Percentiles rank a stretch among this genome's conserved stretches.
Evolutionary conservation across 2,329 filamentous ascomycete genomes (phyloP).

Genomic region (Ophiostoma populinum): DNA sequence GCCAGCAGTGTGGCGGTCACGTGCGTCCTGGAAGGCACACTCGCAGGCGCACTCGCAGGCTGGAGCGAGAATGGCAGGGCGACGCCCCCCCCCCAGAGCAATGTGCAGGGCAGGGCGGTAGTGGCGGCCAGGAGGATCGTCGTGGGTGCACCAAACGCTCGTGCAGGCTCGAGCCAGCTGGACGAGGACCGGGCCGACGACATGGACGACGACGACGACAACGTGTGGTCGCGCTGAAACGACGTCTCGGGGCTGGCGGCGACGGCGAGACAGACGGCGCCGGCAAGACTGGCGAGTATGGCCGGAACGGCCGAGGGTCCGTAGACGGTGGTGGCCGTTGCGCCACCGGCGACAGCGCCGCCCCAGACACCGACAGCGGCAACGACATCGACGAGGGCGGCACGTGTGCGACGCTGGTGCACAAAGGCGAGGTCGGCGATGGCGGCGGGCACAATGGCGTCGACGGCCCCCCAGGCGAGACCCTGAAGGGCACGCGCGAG

Average conservation of each 20-base stretch:
- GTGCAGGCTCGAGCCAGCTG: conserved; percentile 26
- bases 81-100: conserved; percentile 30
- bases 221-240: conserved; percentile 22
- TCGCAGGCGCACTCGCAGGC: too few relatives aligned
- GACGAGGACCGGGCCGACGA: too few relatives aligned
- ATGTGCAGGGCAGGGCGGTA: conserved; percentile 26
- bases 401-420: conserved; percentile 30
- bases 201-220: neutral
- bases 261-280: too few relatives aligned
- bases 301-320: too few relatives aligned
- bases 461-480: conserved; percentile 41
- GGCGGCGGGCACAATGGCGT: conserved; percentile 32
- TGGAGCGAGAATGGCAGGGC: too few relatives aligned
- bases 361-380: conserved; percentile 33
- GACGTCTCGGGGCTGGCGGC: conserved; percentile 34
- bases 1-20: too few relatives aligned
- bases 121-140: conserved; percentile 27
- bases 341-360: conserved; percentile 14
- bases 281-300: too few relatives aligned
- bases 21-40: too few relatives aligned
- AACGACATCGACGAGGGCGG: conserved; percentile 27
- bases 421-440: conserved; percentile 42
- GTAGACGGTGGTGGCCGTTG: conserved; percentile 22
- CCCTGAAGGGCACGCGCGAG: conserved; percentile 36
- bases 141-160: conserved; percentile 32